Conservation (phyloP, 2,329 filamentous ascomycete genomes). For the Rutstroemia sp. region DNA sequence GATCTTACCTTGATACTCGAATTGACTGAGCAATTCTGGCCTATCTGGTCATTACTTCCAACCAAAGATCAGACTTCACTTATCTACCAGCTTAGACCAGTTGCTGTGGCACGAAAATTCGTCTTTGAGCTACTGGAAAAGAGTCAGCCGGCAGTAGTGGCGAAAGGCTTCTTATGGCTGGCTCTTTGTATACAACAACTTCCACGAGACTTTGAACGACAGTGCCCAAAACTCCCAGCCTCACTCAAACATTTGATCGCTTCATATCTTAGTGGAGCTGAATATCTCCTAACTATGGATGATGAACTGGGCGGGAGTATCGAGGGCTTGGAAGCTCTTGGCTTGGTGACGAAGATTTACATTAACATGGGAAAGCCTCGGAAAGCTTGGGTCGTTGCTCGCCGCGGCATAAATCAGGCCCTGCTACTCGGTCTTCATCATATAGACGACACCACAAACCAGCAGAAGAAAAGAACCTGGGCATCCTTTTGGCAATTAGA, state of each 20-base stretch:
- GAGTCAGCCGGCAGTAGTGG: conserved; percentile 27
- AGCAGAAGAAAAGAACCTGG: conserved; percentile 34
- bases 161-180: conserved; percentile 38
- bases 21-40: conserved; percentile 22
- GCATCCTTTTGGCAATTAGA: conserved; percentile 36
- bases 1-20: conserved; percentile 19
- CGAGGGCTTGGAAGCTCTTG: conserved; percentile 45
- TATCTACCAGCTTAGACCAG: not conserved
- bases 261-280: conserved; percentile 38
- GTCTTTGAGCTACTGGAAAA: not conserved
- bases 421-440: conserved; percentile 43
- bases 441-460: conserved; percentile 22
- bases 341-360: conserved; percentile 44
- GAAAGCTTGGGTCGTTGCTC: conserved; percentile 44
- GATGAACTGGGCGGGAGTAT: conserved; percentile 38
- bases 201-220: conserved; percentile 32
- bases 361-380: conserved; percentile 48
- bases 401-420: conserved; percentile 43
- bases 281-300: conserved; percentile 39
- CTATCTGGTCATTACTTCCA: conserved; percentile 20
- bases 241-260: conserved; percentile 37
- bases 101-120: not conserved
- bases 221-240: conserved; percentile 31
- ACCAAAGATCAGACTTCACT: not conserved
- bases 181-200: conserved; percentile 37